phyloP scores from a whole-genome alignment of 345 rosid genomes.

The Brassica incana region DNA sequence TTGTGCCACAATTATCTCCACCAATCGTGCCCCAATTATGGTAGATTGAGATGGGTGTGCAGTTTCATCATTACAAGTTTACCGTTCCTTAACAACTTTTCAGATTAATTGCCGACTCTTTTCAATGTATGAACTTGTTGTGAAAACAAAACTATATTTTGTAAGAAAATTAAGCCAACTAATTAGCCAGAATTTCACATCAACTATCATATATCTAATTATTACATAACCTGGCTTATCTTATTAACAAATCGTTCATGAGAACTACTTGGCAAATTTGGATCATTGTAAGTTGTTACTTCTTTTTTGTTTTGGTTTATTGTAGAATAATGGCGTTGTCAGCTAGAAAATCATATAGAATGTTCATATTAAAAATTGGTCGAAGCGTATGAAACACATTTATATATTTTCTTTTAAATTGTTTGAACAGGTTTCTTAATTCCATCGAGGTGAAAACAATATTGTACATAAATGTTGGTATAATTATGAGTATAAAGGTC shows the following conservation, averaged over 20 bases:
- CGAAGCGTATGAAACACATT: background rate
- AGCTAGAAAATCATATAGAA: background rate
- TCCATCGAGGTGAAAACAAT: background rate
- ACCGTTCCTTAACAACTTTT: background rate
- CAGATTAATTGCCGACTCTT: slow-evolving; percentile 3
- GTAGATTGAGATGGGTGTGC: background rate
- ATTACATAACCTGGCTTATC: background rate
- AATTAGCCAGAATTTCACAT: background rate
- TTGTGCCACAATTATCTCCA: slow-evolving; percentile 37
- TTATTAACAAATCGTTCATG: background rate
- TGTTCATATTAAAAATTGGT: background rate
- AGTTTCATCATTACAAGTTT: slow-evolving; percentile 18
- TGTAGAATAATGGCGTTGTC: background rate
- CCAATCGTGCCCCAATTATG: slow-evolving; percentile 30
- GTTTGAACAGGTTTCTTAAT: background rate
- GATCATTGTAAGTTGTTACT: background rate
- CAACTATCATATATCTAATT: background rate
- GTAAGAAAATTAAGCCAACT: background rate
- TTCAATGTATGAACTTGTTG: background rate
- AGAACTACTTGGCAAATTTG: background rate
- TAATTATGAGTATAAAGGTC: background rate
- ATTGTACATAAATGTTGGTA: background rate
- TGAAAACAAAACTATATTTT: background rate
- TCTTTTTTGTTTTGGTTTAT: background rate
- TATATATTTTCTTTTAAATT: background rate